These are phyloP conservation scores for Chamaecrista fasciculata DNA, from an alignment of 306 rosid species.

Conservation along the genomic window DNA sequence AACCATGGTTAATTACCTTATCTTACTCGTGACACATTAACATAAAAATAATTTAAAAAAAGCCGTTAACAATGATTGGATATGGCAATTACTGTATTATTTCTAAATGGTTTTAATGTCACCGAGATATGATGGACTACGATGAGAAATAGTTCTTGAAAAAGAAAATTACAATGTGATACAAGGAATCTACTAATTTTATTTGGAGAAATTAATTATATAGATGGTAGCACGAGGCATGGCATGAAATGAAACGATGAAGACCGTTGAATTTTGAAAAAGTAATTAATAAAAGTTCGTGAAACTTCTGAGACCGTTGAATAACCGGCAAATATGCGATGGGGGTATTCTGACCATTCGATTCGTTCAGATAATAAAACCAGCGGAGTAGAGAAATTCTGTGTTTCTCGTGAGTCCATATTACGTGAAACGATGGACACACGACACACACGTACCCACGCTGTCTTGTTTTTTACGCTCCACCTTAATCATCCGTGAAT, in stretches of 20 bases:
- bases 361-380: neutral
- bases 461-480: neutral
- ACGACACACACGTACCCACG: neutral
- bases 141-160: no score
- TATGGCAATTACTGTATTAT: neutral
- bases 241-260: no score
- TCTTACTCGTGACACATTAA: neutral
- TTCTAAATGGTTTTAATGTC: neutral
- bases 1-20: neutral
- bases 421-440: neutral
- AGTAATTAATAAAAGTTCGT: neutral
- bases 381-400: neutral
- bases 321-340: neutral
- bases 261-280: no score
- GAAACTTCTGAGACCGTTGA: neutral
- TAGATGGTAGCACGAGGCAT: neutral
- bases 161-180: neutral
- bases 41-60: neutral
- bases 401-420: neutral
- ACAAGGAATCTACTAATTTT: no score
- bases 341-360: neutral
- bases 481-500: neutral
- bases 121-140: no score
- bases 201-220: no score
- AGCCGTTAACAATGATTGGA: neutral